Percentiles rank a stretch among this genome's conserved stretches.
Conservation (phyloP, 1,284 basidiomycete genomes). For the Trametes hirsuta region DNA sequence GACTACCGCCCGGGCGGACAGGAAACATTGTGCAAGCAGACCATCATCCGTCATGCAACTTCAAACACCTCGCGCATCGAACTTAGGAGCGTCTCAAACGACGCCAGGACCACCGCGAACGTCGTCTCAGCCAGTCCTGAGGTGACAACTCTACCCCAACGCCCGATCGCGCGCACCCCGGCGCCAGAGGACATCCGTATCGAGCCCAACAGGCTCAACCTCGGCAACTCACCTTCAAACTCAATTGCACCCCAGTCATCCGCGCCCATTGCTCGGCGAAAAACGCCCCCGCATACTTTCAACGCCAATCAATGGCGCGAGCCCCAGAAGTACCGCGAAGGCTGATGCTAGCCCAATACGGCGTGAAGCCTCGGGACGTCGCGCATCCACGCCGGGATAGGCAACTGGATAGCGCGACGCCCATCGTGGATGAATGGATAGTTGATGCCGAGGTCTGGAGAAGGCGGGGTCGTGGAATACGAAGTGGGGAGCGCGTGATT, state of each 20-base stretch:
- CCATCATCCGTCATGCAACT: no score
- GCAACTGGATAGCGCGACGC: constrained; percentile 1
- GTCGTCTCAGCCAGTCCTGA: no score
- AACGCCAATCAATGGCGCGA: no score
- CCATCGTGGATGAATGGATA: not conserved
- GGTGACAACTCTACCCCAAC: no score
- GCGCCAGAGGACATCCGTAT: not conserved
- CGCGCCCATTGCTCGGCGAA: not conserved
- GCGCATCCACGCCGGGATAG: not conserved
- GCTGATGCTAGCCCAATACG: not conserved
- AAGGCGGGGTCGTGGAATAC: not conserved
- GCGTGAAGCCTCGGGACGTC: not conserved
- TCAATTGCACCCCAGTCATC: not conserved
- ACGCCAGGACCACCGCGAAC: no score
- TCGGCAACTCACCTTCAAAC: not conserved
- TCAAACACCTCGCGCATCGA: no score
- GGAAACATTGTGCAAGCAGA: no score
- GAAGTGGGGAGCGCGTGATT: not conserved
- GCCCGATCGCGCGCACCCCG: no score
- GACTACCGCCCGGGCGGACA: no score
- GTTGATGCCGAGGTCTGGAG: constrained; percentile 2
- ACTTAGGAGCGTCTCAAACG: no score
- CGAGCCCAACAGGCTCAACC: not conserved
- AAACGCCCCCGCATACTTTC: no score
- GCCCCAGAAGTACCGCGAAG: not conserved